phyloP scores from a whole-genome alignment of 129 eudicot genomes.

The Gnaphalium uliginosum region DNA sequence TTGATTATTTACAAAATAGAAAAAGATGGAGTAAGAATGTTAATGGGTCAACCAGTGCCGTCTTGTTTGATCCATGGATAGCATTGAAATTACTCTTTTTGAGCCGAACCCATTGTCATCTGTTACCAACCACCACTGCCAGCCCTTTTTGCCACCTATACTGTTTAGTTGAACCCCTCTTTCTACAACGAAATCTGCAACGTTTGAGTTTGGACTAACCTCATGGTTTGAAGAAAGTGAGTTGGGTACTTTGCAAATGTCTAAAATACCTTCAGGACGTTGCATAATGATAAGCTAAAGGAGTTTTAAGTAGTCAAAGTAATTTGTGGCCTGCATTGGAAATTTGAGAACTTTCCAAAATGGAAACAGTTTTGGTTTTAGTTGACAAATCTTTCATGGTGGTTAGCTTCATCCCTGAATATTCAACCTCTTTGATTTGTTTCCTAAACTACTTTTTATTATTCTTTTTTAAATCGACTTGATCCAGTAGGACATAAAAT shows the following conservation, averaged over 20 bases:
- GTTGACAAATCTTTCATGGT: neutral
- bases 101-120: neutral
- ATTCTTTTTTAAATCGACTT: neutral
- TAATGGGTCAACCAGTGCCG: neutral
- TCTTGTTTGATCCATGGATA: neutral
- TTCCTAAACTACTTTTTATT: neutral
- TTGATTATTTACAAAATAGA: neutral
- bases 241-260: slow-evolving; percentile 16
- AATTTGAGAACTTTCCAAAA: neutral
- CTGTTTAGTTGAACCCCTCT: neutral
- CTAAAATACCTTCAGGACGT: slow-evolving; percentile 12
- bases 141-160: neutral
- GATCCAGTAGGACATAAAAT: neutral
- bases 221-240: neutral
- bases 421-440: neutral
- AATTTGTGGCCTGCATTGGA: neutral
- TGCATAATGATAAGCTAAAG: slow-evolving; percentile 1
- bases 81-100: neutral
- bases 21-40: neutral
- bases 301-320: neutral
- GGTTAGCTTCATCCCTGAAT: neutral
- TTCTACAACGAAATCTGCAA: neutral
- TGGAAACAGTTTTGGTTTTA: neutral
- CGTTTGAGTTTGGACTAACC: neutral
- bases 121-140: neutral